Evolutionary conservation across 2,329 filamentous ascomycete genomes (phyloP), one percentile per base, ranked within the genome.

Genomic region (Cladosporium velox): DNA sequence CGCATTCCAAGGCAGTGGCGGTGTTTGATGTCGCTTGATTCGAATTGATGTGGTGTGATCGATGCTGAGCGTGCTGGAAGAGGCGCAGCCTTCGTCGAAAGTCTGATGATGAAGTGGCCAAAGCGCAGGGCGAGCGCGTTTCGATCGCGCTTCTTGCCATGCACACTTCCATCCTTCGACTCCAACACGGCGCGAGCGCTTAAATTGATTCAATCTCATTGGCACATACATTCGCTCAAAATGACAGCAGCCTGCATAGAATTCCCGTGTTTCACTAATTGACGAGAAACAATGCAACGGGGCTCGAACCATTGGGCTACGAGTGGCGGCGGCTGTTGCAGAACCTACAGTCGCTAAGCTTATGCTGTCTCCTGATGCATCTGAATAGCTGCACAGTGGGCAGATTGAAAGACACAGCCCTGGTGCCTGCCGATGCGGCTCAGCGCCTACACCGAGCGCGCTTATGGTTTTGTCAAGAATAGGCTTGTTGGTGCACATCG

Each of bases 111-210:
- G 7, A n/a, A 57, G 38, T 59, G 57, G 35, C 12, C 35, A 44
- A 59, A 28, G 35, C 35, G 21, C 34, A 21, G 6, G 10, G 52
- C 18, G 28, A 30, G 51, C 41, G 41, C 41, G 41, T 47, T 47
- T 47, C 26, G 18, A 30, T 55, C 52, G 52, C 32, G 55, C 55
- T 58, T 58, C 30, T 34, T 58, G 41, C 41, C 41, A 47, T 47
- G 32, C 55, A 58, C 5, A 32, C 55, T 58, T 58, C 24, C 32
- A 38, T 35, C 32, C 32, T 58, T 34, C 34, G 24, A 49, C 26
- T 38, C 55, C 55, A 58, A 58, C 55, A 26, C 55, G 28, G 49
- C 49, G 18, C 41, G 12, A 55, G 60, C 60, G 60, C 60, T 63
- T 63, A 63, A 54, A 10, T 24, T 14, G 15, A 41, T n/a, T 34